Percentiles rank a stretch among this genome's conserved stretches.
These are phyloP conservation scores for Candida oleophila DNA, from an alignment of 805 yeast species.

Conservation along the genomic window DNA sequence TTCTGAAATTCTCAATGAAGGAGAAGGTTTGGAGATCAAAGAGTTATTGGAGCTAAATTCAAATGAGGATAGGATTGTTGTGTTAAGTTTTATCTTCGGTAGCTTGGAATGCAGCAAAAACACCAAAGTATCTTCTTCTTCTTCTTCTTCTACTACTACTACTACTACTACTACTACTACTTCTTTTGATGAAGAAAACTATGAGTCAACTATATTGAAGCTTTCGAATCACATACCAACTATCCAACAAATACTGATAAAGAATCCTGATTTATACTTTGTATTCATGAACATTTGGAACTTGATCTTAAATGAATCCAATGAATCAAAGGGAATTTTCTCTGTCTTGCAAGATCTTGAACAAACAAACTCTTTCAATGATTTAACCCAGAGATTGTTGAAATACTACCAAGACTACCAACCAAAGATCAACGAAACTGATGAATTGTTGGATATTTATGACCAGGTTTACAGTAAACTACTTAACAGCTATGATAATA, in stretches of 20 bases:
- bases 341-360: conserved; percentile 23
- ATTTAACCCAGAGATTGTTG: conserved; percentile 22
- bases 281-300: conserved; percentile 4
- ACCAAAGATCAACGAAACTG: neutral
- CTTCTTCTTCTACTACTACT: no score
- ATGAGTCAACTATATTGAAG: conserved; percentile 17
- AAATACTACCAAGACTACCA: conserved; percentile 19
- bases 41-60: conserved; percentile 24
- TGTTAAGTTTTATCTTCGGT: conserved; percentile 45
- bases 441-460: conserved; percentile 9
- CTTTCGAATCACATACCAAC: conserved; percentile 23
- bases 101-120: conserved; percentile 19
- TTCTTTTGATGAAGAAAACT: conserved; percentile 12
- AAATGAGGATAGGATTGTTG: conserved; percentile 16
- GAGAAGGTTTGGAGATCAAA: conserved; percentile 28
- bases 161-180: conserved; percentile 20
- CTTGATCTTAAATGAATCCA: neutral
- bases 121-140: no score
- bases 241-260: conserved; percentile 21
- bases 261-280: conserved; percentile 14
- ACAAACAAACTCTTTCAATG: conserved; percentile 25
- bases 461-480: conserved; percentile 14
- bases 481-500: conserved; percentile 9
- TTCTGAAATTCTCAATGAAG: conserved; percentile 25
- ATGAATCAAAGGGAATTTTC: conserved; percentile 16